Evolutionary conservation across 73 alveolate species (phyloP).

Genomic region (Tetrahymena thermophila): DNA sequence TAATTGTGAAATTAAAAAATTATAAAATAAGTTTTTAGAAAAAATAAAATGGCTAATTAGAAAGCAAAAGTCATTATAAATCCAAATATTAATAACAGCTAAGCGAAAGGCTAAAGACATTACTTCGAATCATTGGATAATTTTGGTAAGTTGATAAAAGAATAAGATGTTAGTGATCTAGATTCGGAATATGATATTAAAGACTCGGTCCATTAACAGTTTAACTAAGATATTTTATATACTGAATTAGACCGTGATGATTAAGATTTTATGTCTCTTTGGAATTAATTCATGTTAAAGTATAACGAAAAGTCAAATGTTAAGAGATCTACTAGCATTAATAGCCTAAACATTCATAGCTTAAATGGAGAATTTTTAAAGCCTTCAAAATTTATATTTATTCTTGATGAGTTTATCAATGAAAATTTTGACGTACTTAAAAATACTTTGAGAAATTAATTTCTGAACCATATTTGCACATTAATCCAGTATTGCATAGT

Average conservation of each 20-base stretch:
- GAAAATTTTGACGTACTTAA: not conserved
- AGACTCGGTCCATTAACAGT: not conserved
- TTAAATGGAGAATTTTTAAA: not conserved
- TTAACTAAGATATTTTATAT: not conserved
- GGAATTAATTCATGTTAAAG: not conserved
- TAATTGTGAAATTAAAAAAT: too few relatives aligned
- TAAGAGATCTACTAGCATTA: not conserved
- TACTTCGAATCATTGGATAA: not conserved
- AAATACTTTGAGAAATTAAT: not conserved
- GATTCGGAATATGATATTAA: not conserved
- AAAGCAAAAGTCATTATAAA: not conserved
- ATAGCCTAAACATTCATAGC: not conserved
- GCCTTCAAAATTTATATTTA: not conserved
- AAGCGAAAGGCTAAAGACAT: not conserved
- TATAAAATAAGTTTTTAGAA: not conserved
- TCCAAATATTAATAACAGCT: not conserved
- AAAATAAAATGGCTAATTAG: not conserved
- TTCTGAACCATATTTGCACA: not conserved
- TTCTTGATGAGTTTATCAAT: not conserved
- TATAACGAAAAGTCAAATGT: not conserved
- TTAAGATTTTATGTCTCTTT: not conserved
- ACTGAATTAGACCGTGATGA: not conserved
- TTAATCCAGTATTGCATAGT: not conserved
- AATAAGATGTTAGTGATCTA: not conserved
- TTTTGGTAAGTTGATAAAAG: not conserved